phyloP scores from a whole-genome alignment of 441 rosid species.

The Dalechampia spathulata region DNA sequence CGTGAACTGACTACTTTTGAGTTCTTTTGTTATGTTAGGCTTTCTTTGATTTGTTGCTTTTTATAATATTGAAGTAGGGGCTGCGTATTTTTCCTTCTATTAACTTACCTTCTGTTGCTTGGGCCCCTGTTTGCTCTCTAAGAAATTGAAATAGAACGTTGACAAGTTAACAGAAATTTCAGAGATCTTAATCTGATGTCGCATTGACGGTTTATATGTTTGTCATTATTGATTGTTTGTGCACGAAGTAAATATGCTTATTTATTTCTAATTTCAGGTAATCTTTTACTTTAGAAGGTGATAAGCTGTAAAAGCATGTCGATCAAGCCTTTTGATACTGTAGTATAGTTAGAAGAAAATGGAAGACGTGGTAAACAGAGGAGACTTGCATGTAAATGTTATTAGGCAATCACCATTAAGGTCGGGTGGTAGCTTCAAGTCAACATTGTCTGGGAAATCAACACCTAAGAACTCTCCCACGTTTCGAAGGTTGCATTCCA shows the following conservation, averaged over 20 bases:
- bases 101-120: no score
- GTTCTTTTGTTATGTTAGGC: no score
- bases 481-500: conserved; percentile 47
- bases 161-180: no score
- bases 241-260: not conserved
- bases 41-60: no score
- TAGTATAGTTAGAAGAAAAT: conserved; percentile 21
- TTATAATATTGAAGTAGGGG: no score
- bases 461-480: conserved; percentile 73
- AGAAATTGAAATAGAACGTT: no score
- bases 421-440: conserved; percentile 49
- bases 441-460: conserved; percentile 64
- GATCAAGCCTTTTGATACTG: conserved; percentile 13
- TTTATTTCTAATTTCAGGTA: conserved; percentile 11
- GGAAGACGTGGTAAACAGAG: conserved; percentile 45
- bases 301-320: conserved; percentile 1
- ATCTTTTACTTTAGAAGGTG: conserved; percentile 5
- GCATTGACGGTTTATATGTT: no score
- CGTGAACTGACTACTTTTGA: no score
- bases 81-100: no score
- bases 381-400: conserved; percentile 40
- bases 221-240: not conserved
- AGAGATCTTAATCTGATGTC: no score
- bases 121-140: no score
- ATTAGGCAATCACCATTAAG: conserved; percentile 46